phyloP scores from a whole-genome alignment of 495 filamentous ascomycete species.

The Rhypophila decipiens region DNA sequence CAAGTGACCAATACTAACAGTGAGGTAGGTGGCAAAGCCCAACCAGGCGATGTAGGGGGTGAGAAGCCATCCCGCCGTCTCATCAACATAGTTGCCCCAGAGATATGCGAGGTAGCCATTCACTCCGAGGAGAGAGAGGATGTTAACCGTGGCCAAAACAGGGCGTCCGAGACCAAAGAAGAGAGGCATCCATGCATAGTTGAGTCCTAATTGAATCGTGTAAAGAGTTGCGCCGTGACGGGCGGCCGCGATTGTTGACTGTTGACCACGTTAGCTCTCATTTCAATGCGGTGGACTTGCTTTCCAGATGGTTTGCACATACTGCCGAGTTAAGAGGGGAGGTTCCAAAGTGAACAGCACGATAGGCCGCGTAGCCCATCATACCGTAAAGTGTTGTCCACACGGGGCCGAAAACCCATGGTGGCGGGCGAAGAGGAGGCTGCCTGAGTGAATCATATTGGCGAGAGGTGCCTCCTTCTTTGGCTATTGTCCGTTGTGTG shows the following conservation, averaged over 20 bases:
- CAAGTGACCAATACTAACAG: constrained; percentile 62
- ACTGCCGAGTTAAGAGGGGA: constrained; percentile 26
- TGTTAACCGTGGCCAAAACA: constrained; percentile 67
- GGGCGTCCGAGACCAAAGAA: constrained; percentile 74
- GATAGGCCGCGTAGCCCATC: constrained; percentile 86
- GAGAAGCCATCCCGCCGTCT: constrained; percentile 62
- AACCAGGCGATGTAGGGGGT: constrained; percentile 79
- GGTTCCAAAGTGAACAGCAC: constrained; percentile 52
- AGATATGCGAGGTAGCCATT: constrained; percentile 64
- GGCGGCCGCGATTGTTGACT: constrained; percentile 17
- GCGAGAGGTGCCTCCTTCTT: constrained; percentile 45
- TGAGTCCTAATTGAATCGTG: constrained; percentile 75
- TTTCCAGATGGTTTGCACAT: constrained; percentile 9
- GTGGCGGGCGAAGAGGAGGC: constrained; percentile 73
- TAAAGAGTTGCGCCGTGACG: constrained; percentile 69
- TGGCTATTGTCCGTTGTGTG: constrained; percentile 17
- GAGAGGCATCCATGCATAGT: constrained; percentile 87
- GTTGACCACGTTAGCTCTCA: neutral
- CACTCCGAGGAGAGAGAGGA: constrained; percentile 61
- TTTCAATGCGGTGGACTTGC: neutral
- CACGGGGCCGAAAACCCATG: constrained; percentile 71
- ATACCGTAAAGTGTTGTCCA: constrained; percentile 83
- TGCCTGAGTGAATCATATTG: constrained; percentile 65
- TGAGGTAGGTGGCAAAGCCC: constrained; percentile 75
- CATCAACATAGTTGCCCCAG: constrained; percentile 64